These are phyloP conservation scores for Monosporascus sp. DNA, from an alignment of 2,329 filamentous ascomycete species.

Conservation along the genomic window DNA sequence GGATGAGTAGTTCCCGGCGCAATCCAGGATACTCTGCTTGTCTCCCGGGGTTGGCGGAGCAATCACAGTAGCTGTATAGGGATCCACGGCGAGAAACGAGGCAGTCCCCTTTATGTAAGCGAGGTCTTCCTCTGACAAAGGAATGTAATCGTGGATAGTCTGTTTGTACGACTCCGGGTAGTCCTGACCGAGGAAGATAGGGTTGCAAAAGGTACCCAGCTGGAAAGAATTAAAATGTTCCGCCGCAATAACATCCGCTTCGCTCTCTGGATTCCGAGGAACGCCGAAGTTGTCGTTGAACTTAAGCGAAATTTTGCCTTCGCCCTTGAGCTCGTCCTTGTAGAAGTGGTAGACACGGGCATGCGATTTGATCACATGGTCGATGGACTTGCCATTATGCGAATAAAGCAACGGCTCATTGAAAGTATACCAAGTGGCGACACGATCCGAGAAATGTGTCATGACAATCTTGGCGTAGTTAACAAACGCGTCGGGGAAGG, in stretches of 20 bases:
- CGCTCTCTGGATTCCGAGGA: conserved; percentile 33
- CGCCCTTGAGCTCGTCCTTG: conserved; percentile 45
- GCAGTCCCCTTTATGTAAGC: conserved; percentile 41
- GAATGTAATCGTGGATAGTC: conserved; percentile 38
- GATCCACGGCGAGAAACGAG: conserved; percentile 53
- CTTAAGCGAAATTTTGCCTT: conserved; percentile 44
- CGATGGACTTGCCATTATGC: conserved; percentile 31
- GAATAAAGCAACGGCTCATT: conserved; percentile 44
- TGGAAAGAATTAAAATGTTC: conserved; percentile 42
- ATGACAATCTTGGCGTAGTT: conserved; percentile 49
- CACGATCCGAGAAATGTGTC: conserved; percentile 44
- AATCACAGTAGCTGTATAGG: conserved; percentile 39
- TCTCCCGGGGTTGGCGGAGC: conserved; percentile 40
- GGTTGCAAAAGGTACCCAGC: conserved; percentile 46
- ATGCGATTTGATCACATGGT: conserved; percentile 41
- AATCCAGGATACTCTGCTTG: conserved; percentile 41
- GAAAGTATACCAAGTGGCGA: conserved; percentile 48
- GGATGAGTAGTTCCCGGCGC: conserved; percentile 39
- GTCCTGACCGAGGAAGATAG: conserved; percentile 44
- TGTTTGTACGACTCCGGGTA: conserved; percentile 43
- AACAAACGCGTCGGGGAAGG: conserved; percentile 44
- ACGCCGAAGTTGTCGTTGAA: conserved; percentile 46
- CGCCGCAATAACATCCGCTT: conserved; percentile 38
- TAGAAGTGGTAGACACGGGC: conserved; percentile 48
- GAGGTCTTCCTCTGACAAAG: conserved; percentile 44